Conservation (phyloP, 1,139 yeast species). For the Suhomyces atakaporum region DNA sequence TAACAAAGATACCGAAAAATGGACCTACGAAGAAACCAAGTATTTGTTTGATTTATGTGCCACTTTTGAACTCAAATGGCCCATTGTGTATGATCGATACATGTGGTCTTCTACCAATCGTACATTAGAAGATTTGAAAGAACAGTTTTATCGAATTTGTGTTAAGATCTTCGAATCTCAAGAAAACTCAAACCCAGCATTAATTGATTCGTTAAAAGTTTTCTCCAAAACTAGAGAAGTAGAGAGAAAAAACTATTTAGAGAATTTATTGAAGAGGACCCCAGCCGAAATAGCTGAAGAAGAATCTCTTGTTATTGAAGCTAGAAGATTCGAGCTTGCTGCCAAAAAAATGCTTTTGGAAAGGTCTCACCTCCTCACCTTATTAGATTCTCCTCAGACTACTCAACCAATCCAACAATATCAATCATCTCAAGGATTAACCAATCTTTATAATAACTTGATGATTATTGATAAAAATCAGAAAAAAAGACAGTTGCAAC, state of each 20-base stretch:
- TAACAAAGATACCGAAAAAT: constrained; percentile 27
- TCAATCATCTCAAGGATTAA: constrained; percentile 83
- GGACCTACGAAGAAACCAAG: constrained; percentile 80
- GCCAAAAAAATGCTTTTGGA: constrained; percentile 88
- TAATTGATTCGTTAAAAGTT: constrained; percentile 52
- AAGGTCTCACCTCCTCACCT: constrained; percentile 73
- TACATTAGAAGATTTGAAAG: constrained; percentile 76
- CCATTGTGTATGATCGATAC: constrained; percentile 77
- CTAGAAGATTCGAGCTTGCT: constrained; percentile 87
- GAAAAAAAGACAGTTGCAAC: constrained; percentile 37
- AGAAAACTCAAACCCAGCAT: constrained; percentile 45
- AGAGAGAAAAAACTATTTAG: constrained; percentile 79
- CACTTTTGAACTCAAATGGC: constrained; percentile 84
- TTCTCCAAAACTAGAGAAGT: constrained; percentile 69
- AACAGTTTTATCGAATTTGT: constrained; percentile 63
- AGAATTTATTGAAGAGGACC: constrained; percentile 72
- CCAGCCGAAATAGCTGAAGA: constrained; percentile 99
- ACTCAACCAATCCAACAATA: constrained; percentile 77
- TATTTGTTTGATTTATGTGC: constrained; percentile 72
- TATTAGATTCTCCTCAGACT: constrained; percentile 87
- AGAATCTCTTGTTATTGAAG: constrained; percentile 89
- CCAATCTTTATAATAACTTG: constrained; percentile 79
- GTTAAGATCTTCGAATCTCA: constrained; percentile 47
- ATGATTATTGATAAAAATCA: constrained; percentile 73
- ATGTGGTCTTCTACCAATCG: constrained; percentile 38